Percentiles rank a stretch among this genome's conserved stretches.
These are phyloP conservation scores for Cynanchum wilfordii DNA, from an alignment of 257 asterid species.

Conservation along the genomic window DNA sequence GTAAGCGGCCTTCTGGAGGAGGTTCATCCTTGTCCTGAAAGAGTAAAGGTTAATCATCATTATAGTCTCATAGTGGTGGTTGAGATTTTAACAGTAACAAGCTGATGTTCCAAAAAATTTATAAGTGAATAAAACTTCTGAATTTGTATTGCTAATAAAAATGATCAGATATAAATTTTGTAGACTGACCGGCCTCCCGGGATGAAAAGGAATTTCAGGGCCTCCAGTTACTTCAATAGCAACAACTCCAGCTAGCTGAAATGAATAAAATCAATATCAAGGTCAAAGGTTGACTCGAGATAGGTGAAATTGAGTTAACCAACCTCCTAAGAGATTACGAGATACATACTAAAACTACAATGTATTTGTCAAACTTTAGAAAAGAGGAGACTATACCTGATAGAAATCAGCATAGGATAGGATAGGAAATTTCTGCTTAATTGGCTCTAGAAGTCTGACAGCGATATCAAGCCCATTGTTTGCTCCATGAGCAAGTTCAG, in stretches of 20 bases:
- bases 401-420: conserved; percentile 67
- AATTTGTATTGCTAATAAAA: neutral
- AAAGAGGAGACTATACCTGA: conserved; percentile 28
- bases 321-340: neutral
- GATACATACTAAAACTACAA: neutral
- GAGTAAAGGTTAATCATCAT: neutral
- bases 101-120: too few relatives aligned
- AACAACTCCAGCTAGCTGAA: conserved; percentile 77
- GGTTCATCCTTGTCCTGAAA: conserved; percentile 66
- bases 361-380: neutral
- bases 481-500: conserved; percentile 66
- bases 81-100: neutral
- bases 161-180: neutral
- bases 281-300: neutral
- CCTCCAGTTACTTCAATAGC: conserved; percentile 96
- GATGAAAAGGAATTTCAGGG: conserved; percentile 83
- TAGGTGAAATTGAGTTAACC: neutral
- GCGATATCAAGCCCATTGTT: conserved; percentile 82
- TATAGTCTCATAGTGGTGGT: neutral
- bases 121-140: too few relatives aligned
- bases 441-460: conserved; percentile 62
- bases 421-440: conserved; percentile 61
- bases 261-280: neutral
- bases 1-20: conserved; percentile 79
- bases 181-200: conserved; percentile 61